These are phyloP conservation scores for Astragalus glycyphyllos DNA, from an alignment of 306 rosid species.

Conservation along the genomic window DNA sequence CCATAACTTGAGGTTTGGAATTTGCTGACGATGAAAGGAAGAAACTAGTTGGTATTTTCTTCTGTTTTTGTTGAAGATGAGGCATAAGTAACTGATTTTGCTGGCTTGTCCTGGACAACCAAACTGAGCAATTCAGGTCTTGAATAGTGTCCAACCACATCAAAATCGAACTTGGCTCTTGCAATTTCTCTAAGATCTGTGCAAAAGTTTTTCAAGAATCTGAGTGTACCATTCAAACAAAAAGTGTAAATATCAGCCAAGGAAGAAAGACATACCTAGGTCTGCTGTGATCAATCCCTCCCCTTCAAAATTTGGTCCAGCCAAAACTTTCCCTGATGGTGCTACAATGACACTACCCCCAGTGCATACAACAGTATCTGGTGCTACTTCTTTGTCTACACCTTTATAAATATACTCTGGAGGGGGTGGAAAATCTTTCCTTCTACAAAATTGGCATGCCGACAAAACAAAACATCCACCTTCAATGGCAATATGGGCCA, in stretches of 20 bases:
- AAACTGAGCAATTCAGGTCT: slow-evolving; percentile 91
- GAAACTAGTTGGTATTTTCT: slow-evolving; percentile 49
- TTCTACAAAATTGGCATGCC: slow-evolving; percentile 85
- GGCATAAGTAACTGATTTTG: slow-evolving; percentile 72
- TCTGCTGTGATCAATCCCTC: slow-evolving; percentile 89
- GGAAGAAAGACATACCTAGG: slow-evolving; percentile 59
- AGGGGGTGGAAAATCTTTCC: slow-evolving; percentile 87
- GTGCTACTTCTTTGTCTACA: slow-evolving; percentile 65
- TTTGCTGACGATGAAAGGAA: slow-evolving; percentile 34
- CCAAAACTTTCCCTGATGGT: slow-evolving; percentile 80
- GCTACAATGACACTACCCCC: slow-evolving; percentile 93
- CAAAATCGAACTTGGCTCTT: slow-evolving; percentile 79
- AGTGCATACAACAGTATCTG: slow-evolving; percentile 86
- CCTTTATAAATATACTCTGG: slow-evolving; percentile 78
- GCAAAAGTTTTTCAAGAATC: slow-evolving; percentile 33
- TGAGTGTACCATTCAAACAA: slow-evolving; percentile 6
- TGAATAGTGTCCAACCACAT: slow-evolving; percentile 92
- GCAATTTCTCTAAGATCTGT: slow-evolving; percentile 88
- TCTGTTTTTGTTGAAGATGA: slow-evolving; percentile 56
- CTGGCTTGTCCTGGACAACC: slow-evolving; percentile 76
- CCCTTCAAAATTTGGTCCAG: slow-evolving; percentile 88
- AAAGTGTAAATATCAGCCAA: slow-evolving; percentile 21
- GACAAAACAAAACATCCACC: slow-evolving; percentile 96
- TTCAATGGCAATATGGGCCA: slow-evolving; percentile 89
- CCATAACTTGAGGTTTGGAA: slow-evolving; percentile 25